Conservation (phyloP, 2,329 filamentous ascomycete species). For the Fusarium metavorans region DNA sequence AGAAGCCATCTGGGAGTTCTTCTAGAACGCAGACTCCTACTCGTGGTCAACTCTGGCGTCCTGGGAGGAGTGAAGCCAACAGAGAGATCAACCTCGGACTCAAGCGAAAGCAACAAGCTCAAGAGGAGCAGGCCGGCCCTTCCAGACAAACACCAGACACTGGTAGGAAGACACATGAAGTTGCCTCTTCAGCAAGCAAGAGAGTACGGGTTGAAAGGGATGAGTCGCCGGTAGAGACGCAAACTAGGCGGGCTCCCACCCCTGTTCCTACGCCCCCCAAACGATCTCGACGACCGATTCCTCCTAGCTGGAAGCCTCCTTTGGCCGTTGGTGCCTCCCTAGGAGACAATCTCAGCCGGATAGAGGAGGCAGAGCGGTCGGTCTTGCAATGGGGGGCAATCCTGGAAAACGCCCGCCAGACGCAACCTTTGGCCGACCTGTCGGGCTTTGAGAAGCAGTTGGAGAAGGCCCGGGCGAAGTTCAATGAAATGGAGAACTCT, state of each 20-base stretch:
- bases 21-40: neutral
- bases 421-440: conserved; percentile 36
- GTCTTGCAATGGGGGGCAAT: conserved; percentile 44
- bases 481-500: conserved; percentile 35
- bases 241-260: neutral
- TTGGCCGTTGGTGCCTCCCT: conserved; percentile 38
- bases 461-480: conserved; percentile 15
- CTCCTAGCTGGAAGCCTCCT: conserved; percentile 39
- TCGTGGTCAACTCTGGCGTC: conserved; percentile 22
- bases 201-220: neutral
- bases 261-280: neutral
- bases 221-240: neutral
- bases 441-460: conserved; percentile 35
- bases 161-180: neutral
- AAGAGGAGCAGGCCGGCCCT: neutral
- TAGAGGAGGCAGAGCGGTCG: conserved; percentile 39
- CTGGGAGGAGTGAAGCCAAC: conserved; percentile 34
- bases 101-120: conserved; percentile 13
- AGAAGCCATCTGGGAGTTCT: neutral
- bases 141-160: neutral
- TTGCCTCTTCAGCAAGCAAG: neutral
- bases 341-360: conserved; percentile 37
- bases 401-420: conserved; percentile 30
- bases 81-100: conserved; percentile 33
- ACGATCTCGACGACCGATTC: conserved; percentile 11